These are phyloP conservation scores for Phytomonas sp. DNA, from an alignment of 208 protist genomes.

Conservation along the genomic window DNA sequence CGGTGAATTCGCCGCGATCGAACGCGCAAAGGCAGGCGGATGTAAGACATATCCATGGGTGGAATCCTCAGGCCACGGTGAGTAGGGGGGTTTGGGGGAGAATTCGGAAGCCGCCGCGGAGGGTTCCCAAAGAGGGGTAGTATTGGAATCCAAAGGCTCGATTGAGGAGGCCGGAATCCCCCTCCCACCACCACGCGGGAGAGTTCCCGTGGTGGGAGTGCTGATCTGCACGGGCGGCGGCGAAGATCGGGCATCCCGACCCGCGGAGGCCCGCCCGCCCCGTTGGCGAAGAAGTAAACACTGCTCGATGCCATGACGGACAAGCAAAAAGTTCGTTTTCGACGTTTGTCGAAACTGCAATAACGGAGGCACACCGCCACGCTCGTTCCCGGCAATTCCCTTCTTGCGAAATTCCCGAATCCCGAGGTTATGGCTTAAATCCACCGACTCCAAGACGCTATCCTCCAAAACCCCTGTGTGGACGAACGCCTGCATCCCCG, in stretches of 20 bases:
- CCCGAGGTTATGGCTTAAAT: constrained; percentile 37
- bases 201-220: not conserved
- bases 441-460: constrained; percentile 40
- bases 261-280: too few species aligned
- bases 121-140: too few species aligned
- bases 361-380: constrained; percentile 3
- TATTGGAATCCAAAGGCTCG: not conserved
- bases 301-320: constrained; percentile 22
- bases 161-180: not conserved
- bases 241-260: not conserved
- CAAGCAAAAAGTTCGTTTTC: constrained; percentile 13
- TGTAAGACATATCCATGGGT: not conserved
- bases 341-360: constrained; percentile 13
- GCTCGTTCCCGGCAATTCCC: constrained; percentile 5
- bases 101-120: too few species aligned
- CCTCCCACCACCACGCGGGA: not conserved
- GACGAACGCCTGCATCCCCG: constrained; percentile 24
- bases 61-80: not conserved
- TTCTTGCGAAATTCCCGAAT: constrained; percentile 2
- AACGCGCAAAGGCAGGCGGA: not conserved
- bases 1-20: not conserved
- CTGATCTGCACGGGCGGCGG: not conserved
- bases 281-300: constrained; percentile 15
- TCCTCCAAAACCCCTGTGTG: constrained; percentile 27
- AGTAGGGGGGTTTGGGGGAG: not conserved